Conservation (phyloP, 345 rosid species). For the Eucalyptus globulus region DNA sequence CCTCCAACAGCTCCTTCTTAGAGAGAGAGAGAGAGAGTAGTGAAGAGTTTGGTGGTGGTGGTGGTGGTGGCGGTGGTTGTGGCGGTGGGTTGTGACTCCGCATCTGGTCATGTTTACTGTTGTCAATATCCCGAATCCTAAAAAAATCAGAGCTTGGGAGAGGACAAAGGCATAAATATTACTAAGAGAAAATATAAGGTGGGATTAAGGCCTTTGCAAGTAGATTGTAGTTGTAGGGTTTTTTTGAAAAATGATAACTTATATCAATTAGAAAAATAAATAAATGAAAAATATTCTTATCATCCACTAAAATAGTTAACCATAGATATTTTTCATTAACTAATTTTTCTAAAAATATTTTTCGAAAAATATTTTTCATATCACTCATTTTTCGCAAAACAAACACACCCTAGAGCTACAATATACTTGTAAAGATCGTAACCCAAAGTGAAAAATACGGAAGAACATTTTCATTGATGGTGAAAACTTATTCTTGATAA, state of each 20-base stretch:
- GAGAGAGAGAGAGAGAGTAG: background rate
- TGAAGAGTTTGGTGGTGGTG: background rate
- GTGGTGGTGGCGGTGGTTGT: background rate
- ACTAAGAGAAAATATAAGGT: background rate
- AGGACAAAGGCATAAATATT: background rate
- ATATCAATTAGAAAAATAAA: too few species aligned
- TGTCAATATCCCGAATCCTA: background rate
- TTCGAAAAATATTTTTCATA: rapidly evolving
- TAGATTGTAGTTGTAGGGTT: too few species aligned
- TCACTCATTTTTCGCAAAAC: rapidly evolving
- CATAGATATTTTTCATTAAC: rapidly evolving
- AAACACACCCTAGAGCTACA: rapidly evolving
- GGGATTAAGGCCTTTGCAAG: too few species aligned
- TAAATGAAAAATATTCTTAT: too few species aligned
- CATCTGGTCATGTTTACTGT: background rate
- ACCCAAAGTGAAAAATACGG: background rate
- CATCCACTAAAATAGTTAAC: rapidly evolving
- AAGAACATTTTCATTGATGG: background rate
- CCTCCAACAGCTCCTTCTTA: too few species aligned
- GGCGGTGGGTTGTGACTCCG: background rate
- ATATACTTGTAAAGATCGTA: background rate
- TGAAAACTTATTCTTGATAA: background rate
- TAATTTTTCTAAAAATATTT: too few species aligned
- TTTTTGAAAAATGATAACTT: rapidly evolving
- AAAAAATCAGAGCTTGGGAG: background rate